These are phyloP conservation scores for Termitomyces sp. DNA, from an alignment of 768 basidiomycete species.

Conservation along the genomic window DNA sequence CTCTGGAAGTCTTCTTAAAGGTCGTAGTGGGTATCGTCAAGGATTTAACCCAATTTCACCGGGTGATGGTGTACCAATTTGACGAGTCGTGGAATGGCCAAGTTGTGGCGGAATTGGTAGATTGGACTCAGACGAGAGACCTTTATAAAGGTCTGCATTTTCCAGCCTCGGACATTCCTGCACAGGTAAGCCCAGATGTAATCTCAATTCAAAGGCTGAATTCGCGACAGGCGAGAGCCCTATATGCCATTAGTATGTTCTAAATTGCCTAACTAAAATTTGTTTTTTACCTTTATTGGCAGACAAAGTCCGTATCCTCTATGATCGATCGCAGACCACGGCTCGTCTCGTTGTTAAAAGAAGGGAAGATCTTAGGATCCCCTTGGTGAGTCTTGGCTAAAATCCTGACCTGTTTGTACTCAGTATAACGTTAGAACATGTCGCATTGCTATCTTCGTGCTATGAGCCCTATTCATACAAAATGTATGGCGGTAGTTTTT, in stretches of 20 bases:
- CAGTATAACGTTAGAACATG: slow-evolving; percentile 55
- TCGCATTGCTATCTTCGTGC: slow-evolving; percentile 82
- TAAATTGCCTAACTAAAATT: not conserved
- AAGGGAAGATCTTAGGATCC: slow-evolving; percentile 60
- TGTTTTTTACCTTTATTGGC: not conserved
- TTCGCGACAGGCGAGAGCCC: slow-evolving; percentile 49
- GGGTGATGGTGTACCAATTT: slow-evolving; percentile 80
- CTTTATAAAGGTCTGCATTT: slow-evolving; percentile 72
- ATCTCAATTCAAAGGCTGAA: not conserved
- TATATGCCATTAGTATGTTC: slow-evolving; percentile 63
- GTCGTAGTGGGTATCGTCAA: slow-evolving; percentile 68
- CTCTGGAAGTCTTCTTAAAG: slow-evolving; percentile 67
- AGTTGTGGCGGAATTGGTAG: slow-evolving; percentile 75
- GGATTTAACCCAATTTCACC: slow-evolving; percentile 79
- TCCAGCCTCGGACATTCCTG: slow-evolving; percentile 66
- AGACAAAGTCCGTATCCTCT: slow-evolving; percentile 78
- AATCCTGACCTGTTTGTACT: not conserved
- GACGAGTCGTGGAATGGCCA: slow-evolving; percentile 79
- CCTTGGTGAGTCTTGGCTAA: slow-evolving; percentile 43
- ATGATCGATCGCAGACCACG: slow-evolving; percentile 68
- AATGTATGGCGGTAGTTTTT: slow-evolving; percentile 40
- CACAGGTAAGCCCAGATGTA: slow-evolving; percentile 41
- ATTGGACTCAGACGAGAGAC: slow-evolving; percentile 73
- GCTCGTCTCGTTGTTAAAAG: slow-evolving; percentile 67
- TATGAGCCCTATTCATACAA: slow-evolving; percentile 83